Evolutionary conservation across 257 asterid genomes (phyloP), one percentile per base, ranked within the genome.

Genomic region (Verbascum thapsus): DNA sequence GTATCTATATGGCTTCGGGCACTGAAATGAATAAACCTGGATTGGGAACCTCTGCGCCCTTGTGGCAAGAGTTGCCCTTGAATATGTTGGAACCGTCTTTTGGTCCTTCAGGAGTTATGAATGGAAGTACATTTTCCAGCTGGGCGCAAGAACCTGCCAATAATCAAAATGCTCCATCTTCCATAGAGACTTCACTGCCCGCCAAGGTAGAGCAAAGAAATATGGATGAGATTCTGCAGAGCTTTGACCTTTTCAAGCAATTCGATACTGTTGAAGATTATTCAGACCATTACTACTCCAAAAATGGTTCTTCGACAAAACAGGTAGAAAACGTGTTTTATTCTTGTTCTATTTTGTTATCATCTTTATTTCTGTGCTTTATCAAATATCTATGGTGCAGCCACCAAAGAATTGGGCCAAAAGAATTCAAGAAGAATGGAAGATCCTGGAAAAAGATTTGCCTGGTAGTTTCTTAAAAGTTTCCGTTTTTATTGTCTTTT

Each of bases 351-450:
- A 44, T 17, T 13, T 34, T 55, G 32, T 65, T 15, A 17, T 18
- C 53, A 11, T 32, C 34, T 20, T 55, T 17, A n/a, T 52, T 19
- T 42, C 32, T 72, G 48, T 59, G 60, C 34, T 26, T 34, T 34
- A 30, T 30, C 32, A 26, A 53, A 23, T 65, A 38, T 50, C 22
- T 55, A 30, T 74, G 50, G 26, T 71, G 56, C 80, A 88, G 90
- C 85, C 84, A 45, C 72, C 86, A 48, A 91, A 80, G 82, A 69
- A 64, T 54, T 91, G 95, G 95, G 79, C 91, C 39, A 91, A 86
- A 84, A 91, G 70, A 86, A 86, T 91, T 65, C 96, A 91, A 79
- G 95, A 85, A 16, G 98, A 88, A 63, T 91, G 96, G 98, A 86
- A 74, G 85, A 85, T 85, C 52, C 91, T 91, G 56, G 90, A 88